A percentile compares a stretch with the other conserved stretches of the same genome.
phyloP scores from a whole-genome alignment of 441 rosid species.

The Melastoma candidum region DNA sequence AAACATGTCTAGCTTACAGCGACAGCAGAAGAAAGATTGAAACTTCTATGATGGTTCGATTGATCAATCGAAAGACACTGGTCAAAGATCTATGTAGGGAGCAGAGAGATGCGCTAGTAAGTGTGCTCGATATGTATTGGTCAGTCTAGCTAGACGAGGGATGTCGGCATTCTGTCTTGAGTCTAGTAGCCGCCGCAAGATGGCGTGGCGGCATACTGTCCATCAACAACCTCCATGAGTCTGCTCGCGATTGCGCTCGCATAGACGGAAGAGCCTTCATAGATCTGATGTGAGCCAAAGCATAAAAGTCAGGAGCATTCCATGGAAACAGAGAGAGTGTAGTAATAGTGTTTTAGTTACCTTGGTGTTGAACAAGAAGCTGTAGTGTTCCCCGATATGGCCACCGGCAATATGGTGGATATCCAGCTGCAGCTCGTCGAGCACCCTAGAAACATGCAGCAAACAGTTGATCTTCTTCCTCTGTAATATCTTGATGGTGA shows the following conservation, averaged over 20 bases:
- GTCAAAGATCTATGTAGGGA: no score
- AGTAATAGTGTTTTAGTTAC: conserved; percentile 16
- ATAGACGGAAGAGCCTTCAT: conserved; percentile 57
- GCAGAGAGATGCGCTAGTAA: no score
- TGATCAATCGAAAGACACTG: no score
- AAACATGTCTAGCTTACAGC: no score
- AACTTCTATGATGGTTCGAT: no score
- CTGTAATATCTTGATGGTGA: conserved; percentile 75
- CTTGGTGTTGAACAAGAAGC: conserved; percentile 83
- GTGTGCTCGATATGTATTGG: no score
- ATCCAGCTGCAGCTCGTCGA: conserved; percentile 73
- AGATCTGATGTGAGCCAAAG: conserved; percentile 25
- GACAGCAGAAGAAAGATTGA: no score
- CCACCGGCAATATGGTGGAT: conserved; percentile 92
- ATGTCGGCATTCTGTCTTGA: neutral
- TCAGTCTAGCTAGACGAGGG: no score
- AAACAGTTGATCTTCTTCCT: conserved; percentile 74
- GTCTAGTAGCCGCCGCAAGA: conserved; percentile 20
- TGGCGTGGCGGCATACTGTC: conserved; percentile 40
- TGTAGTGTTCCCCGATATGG: conserved; percentile 70
- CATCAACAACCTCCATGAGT: conserved; percentile 59
- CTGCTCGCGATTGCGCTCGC: conserved; percentile 69
- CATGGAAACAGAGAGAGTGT: no score
- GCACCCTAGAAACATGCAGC: conserved; percentile 59
- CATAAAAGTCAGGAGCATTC: no score